Conservation (phyloP, 192 early-diverging fungal species). For the Rhizophagus prolifer region DNA sequence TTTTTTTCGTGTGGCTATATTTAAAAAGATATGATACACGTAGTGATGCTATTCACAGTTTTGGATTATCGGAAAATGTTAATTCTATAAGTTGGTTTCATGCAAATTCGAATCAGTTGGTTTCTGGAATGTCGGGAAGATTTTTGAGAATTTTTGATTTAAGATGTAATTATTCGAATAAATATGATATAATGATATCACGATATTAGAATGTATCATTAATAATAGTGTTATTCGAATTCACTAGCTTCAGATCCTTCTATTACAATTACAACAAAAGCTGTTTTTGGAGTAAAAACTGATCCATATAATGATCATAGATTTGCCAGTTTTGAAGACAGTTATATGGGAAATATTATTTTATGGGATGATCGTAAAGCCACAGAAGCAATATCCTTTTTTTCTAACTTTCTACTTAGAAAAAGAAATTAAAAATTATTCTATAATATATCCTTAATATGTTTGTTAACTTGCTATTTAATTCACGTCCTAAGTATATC, state of each 20-base stretch:
- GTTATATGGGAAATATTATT: slow-evolving; percentile 51
- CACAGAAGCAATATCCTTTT: slow-evolving; percentile 59
- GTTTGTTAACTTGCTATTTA: neutral
- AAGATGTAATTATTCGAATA: slow-evolving; percentile 41
- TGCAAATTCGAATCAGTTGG: slow-evolving; percentile 49
- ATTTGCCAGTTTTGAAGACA: slow-evolving; percentile 72
- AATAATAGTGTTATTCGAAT: neutral
- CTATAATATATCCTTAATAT: neutral
- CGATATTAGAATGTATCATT: neutral
- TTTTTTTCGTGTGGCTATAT: neutral
- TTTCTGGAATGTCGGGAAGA: slow-evolving; percentile 73
- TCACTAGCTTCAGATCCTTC: slow-evolving; percentile 36
- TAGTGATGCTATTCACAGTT: slow-evolving; percentile 48
- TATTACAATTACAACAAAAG: slow-evolving; percentile 59
- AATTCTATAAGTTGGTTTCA: slow-evolving; percentile 70
- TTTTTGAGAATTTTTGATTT: slow-evolving; percentile 72
- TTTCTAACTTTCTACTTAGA: neutral
- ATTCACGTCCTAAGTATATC: slow-evolving; percentile 19
- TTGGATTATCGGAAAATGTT: slow-evolving; percentile 65
- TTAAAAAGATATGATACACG: slow-evolving; percentile 28
- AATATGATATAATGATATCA: neutral
- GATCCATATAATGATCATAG: slow-evolving; percentile 70
- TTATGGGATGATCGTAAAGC: slow-evolving; percentile 77
- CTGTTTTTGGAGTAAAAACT: slow-evolving; percentile 61
- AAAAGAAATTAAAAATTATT: neutral